Evolutionary conservation across 306 rosid species (phyloP).

Genomic region (Cajanus cajan): DNA sequence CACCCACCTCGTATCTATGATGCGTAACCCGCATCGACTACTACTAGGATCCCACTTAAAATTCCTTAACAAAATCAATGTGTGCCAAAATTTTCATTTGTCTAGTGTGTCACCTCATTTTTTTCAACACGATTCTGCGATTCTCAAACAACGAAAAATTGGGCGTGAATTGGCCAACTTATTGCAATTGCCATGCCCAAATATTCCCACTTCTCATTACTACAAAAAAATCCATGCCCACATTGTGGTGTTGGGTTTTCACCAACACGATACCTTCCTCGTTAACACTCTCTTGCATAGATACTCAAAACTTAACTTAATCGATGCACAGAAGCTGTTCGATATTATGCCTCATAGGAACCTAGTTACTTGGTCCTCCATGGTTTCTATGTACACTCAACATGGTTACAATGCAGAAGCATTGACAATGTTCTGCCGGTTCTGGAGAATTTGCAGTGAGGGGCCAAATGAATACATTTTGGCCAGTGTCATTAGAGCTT

Average conservation of each 20-base stretch:
- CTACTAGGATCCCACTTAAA: conserved; percentile 9
- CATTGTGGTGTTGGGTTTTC: conserved; percentile 59
- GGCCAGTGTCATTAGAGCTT: conserved; percentile 65
- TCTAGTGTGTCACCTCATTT: conserved; percentile 30
- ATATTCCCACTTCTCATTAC: conserved; percentile 25
- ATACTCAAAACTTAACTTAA: conserved; percentile 39
- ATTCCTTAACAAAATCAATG: conserved; percentile 14
- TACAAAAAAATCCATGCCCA: conserved; percentile 57
- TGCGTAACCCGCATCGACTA: conserved; percentile 28
- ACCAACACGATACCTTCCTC: conserved; percentile 56
- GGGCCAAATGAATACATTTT: conserved; percentile 68
- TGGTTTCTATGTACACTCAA: conserved; percentile 75
- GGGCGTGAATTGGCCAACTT: conserved; percentile 55
- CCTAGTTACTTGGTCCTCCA: conserved; percentile 71
- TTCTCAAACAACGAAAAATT: conserved; percentile 33
- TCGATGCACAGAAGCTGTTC: conserved; percentile 61
- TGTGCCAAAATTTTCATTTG: conserved; percentile 10
- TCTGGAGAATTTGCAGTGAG: conserved; percentile 48
- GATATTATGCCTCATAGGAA: conserved; percentile 67
- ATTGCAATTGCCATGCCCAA: conserved; percentile 42
- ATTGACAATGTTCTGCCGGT: conserved; percentile 46
- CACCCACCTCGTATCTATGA: neutral
- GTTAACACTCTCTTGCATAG: conserved; percentile 55
- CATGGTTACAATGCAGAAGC: conserved; percentile 52
- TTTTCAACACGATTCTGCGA: conserved; percentile 33